Evolutionary conservation across 2,329 filamentous ascomycete genomes (phyloP).

Genomic region (Pseudogymnoascus sp.): DNA sequence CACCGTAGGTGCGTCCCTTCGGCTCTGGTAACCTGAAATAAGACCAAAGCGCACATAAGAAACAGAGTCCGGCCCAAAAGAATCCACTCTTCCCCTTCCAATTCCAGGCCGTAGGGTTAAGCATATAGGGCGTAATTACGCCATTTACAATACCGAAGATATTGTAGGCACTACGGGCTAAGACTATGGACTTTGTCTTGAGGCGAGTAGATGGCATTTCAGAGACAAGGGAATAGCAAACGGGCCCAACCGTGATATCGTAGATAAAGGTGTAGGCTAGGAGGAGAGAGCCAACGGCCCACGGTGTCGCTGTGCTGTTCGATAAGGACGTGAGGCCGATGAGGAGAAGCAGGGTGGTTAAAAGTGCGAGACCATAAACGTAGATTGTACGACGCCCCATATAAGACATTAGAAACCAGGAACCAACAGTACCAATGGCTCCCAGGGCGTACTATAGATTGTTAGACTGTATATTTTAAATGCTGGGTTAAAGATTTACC

Average conservation of each 20-base stretch:
- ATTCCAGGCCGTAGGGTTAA: conserved; percentile 77
- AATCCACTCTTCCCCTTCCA: conserved; percentile 81
- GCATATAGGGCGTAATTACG: conserved; percentile 81
- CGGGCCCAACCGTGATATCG: conserved; percentile 76
- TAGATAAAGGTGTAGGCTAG: conserved; percentile 72
- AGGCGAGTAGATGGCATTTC: conserved; percentile 74
- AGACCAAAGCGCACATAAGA: conserved; percentile 71
- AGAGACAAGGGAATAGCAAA: conserved; percentile 77
- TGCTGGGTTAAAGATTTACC: conserved; percentile 29
- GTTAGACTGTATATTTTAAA: neutral
- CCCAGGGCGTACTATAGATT: conserved; percentile 35
- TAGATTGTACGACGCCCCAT: conserved; percentile 58
- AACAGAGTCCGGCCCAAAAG: conserved; percentile 77
- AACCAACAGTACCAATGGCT: conserved; percentile 41
- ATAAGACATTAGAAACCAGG: conserved; percentile 39
- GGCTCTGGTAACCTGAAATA: conserved; percentile 76
- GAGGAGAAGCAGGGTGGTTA: conserved; percentile 68
- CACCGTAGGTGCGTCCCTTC: conserved; percentile 68
- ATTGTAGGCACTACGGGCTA: conserved; percentile 62
- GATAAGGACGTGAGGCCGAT: conserved; percentile 47
- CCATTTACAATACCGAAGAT: conserved; percentile 73
- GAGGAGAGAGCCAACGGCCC: conserved; percentile 54
- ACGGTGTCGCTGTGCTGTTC: conserved; percentile 30
- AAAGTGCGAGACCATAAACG: conserved; percentile 62
- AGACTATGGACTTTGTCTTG: conserved; percentile 81